Conservation (phyloP, 2,329 filamentous ascomycete species). For the Ophiosphaerella korrae region DNA sequence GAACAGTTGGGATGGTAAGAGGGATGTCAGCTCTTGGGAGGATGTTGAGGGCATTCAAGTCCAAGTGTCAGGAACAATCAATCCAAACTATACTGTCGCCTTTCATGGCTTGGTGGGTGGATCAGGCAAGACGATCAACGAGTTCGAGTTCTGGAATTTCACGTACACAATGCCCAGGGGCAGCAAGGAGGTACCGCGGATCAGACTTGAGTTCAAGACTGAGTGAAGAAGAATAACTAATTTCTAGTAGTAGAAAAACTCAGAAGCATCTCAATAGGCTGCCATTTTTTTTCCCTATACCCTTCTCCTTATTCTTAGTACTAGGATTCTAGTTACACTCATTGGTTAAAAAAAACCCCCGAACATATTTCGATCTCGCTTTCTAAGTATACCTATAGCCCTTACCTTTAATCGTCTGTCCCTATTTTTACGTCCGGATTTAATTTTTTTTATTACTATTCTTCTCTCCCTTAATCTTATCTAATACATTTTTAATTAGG, state of each 20-base stretch:
- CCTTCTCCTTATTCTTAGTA: no score
- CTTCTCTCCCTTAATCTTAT: conserved; percentile 51
- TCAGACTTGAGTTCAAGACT: conserved; percentile 30
- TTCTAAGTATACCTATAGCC: no score
- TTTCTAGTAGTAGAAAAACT: no score
- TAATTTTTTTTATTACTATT: conserved; percentile 32
- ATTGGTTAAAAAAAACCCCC: no score
- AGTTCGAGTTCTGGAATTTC: conserved; percentile 52
- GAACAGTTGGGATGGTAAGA: conserved; percentile 51
- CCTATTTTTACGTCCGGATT: no score
- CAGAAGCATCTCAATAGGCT: no score
- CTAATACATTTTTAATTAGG: conserved; percentile 53
- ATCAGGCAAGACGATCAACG: conserved; percentile 43
- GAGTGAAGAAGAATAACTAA: neutral
- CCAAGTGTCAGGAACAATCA: conserved; percentile 53
- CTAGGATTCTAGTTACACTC: no score
- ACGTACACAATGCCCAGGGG: conserved; percentile 47
- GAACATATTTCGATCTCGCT: no score
- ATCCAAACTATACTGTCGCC: conserved; percentile 47
- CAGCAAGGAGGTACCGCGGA: conserved; percentile 29
- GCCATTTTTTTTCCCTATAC: no score
- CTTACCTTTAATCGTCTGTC: no score
- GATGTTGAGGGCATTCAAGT: conserved; percentile 58
- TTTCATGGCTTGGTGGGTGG: conserved; percentile 54
- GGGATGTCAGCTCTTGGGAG: conserved; percentile 53